Evolutionary conservation across 306 rosid species (phyloP).

Genomic region (Malus orientalis): DNA sequence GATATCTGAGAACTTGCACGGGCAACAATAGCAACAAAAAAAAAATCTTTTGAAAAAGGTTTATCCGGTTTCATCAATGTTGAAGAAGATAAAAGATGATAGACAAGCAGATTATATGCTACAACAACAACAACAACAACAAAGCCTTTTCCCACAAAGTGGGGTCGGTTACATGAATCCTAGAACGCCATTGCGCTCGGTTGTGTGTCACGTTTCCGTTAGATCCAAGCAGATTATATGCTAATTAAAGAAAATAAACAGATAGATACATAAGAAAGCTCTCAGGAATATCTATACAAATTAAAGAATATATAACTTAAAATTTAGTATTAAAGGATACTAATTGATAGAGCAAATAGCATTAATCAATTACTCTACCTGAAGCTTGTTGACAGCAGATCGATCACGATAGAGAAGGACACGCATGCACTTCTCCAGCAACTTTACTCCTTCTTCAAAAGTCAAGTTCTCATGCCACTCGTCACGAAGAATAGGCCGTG

Average conservation of each 20-base stretch:
- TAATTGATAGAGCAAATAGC: not conserved
- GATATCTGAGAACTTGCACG: not conserved
- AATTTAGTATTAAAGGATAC: not conserved
- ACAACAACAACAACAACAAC: no score
- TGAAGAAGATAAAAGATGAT: not conserved
- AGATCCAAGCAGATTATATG: not conserved
- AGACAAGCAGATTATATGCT: not conserved
- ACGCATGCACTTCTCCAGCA: slow-evolving; percentile 96
- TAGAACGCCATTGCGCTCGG: no score
- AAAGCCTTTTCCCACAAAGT: no score
- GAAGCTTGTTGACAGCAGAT: slow-evolving; percentile 75
- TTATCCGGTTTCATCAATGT: not conserved
- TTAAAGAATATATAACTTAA: not conserved
- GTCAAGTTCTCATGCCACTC: slow-evolving; percentile 90
- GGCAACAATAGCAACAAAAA: not conserved
- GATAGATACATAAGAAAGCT: not conserved
- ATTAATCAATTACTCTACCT: slow-evolving; percentile 41
- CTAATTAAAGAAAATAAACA: not conserved
- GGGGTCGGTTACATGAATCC: no score
- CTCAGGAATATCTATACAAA: not conserved
- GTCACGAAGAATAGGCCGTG: slow-evolving; percentile 93
- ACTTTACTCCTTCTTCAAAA: slow-evolving; percentile 82
- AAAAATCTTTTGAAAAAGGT: not conserved
- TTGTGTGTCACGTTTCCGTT: no score
- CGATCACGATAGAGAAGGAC: slow-evolving; percentile 92